phyloP scores from a whole-genome alignment of 2,329 filamentous ascomycete genomes.

The Blastomyces parvus region DNA sequence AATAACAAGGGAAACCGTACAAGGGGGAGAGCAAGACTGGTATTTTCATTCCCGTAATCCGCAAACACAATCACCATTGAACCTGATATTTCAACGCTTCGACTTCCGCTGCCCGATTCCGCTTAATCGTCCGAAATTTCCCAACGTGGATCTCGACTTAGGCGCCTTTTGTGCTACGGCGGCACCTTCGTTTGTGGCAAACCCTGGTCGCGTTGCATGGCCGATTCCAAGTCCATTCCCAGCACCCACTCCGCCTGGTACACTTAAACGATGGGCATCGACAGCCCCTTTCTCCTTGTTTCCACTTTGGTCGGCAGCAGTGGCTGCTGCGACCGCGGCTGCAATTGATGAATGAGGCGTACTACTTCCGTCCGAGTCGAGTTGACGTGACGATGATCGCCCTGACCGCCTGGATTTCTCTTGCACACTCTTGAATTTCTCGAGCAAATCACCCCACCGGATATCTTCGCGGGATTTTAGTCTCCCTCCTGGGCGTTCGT shows the following conservation, averaged over 20 bases:
- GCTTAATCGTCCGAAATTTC: constrained; percentile 60
- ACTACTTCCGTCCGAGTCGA: constrained; percentile 44
- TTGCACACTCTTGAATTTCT: constrained; percentile 88
- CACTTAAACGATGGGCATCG: not conserved
- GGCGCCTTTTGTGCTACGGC: constrained; percentile 16
- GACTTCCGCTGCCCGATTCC: constrained; percentile 58
- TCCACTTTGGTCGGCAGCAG: constrained; percentile 20
- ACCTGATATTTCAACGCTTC: constrained; percentile 25
- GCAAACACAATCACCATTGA: not conserved
- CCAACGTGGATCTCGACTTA: constrained; percentile 55
- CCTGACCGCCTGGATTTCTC: constrained; percentile 70
- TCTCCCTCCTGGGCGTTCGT: constrained; percentile 54
- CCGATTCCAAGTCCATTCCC: constrained; percentile 16
- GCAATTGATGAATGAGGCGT: constrained; percentile 29
- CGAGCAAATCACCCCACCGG: constrained; percentile 82
- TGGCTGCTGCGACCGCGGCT: constrained; percentile 25
- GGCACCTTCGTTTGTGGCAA: constrained; percentile 24
- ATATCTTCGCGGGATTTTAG: constrained; percentile 82
- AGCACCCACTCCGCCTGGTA: constrained; percentile 27
- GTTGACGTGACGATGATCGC: constrained; percentile 38
- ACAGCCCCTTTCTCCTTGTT: constrained; percentile 23
- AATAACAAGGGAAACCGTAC: not conserved
- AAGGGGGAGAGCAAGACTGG: not conserved
- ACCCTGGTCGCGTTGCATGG: not conserved
- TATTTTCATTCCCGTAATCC: not conserved